Evolutionary conservation across 768 basidiomycete species (phyloP), one percentile per base, ranked within the genome.

Genomic region (Pleurotus pulmonarius): DNA sequence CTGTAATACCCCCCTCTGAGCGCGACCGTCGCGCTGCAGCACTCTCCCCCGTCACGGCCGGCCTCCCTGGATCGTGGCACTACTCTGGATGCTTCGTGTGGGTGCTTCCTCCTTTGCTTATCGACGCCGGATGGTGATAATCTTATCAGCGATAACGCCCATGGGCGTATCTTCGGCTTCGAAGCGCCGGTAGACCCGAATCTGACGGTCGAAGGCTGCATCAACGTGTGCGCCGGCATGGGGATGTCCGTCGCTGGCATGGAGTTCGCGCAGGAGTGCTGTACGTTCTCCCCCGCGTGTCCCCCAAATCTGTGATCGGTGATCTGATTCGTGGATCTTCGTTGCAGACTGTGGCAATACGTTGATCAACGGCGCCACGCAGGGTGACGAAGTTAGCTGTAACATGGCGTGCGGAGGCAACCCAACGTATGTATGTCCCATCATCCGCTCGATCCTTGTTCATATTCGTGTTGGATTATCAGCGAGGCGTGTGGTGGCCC

Each of bases 381-480:
- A 63, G 13, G 79, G 78, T 0, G 59, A 73, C 1, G 77, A 79
- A 1, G 67, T 71, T 3, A 76, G 77, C 37, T 95, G 93, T 65
- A 82, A 79, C 65, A 90, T 87, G 87, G 77, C 75, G 0, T 95
- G 93, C 59, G 78, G 78, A 15, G 93, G 90, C 20, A 86, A 84
- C 57, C 38, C 81, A 9, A 75, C 80, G 88, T 88, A 60, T 62
- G 85, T 66, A 0, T n/a, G 45, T 12, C 52, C 25, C 9, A 39
- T 5, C 16, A 15, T 56, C 49, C n/a, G 26, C 18, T 37, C 58
- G 15, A 58, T 58, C 24, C 40, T 34, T 9, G 4, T 34, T 24
- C 56, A 46, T 39, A 29, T 22, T 53, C 39, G 43, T 20, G 12
- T 56, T 4, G 26, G 20, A 57, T 25, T n/a, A 34, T 9, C 59